Evolutionary conservation across 225 moss, liverwort and hornwort genomes (phyloP), one percentile per base, ranked within the genome.

Genomic region (Pseudoscleropodium purum): DNA sequence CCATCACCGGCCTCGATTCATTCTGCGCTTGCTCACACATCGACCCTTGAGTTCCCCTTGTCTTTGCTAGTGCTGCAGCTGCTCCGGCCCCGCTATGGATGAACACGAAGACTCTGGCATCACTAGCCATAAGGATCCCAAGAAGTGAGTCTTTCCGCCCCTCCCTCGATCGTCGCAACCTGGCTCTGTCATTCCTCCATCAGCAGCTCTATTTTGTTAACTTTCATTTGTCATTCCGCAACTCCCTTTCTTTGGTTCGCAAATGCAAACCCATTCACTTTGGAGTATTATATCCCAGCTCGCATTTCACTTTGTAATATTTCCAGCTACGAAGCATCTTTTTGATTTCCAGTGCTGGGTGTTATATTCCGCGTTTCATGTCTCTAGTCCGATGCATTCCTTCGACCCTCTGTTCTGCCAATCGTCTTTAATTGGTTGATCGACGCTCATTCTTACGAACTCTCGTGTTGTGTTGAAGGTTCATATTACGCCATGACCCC

Each of bases 391-490:
- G 83, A 64, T 86, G 78, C 49, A 83, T 59, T 84, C 27, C 64
- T 34, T 39, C 16, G 52, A 43, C n/a, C 25, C 45, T 59, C 26
- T 21, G 21, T 23, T 64, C 59, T 27, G 51, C 51, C 41, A 31
- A 33, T 17, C 63, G 18, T 23, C 69, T 77, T 30, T 30, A 30
- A 60, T 29, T 29, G 19, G 57, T 54, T 68, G 54, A 86, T 54
- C 77, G 36, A 67, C 62, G 64, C 70, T 82, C 67, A 54, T 17
- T 20, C 60, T 36, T 82, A 30, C 47, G 49, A 62, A 30, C 15
- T 69, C 29, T 62, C 34, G 54, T 69, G 63, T 34, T 89, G 31
- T 81, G 33, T 87, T 90, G 83, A 82, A 94, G 94, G 91, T 90
- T 76, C 79, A 59, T 77, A 30, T 30, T 90, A 45, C 51, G 54